These are phyloP conservation scores for Suillus cothurnatus DNA, from an alignment of 768 basidiomycete genomes.

Conservation along the genomic window DNA sequence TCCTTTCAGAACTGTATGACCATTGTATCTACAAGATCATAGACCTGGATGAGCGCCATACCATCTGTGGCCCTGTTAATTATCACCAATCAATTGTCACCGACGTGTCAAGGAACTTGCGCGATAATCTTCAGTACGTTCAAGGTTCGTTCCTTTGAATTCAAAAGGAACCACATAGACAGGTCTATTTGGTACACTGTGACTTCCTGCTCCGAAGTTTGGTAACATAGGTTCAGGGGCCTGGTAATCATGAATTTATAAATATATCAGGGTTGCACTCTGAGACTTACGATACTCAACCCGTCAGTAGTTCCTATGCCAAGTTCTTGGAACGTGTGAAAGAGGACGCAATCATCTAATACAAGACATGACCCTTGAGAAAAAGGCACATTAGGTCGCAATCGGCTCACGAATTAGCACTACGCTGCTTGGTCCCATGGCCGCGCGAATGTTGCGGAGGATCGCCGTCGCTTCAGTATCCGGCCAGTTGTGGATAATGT, in stretches of 20 bases:
- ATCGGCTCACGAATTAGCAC: conserved; percentile 36
- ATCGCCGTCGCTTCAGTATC: conserved; percentile 34
- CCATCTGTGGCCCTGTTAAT: conserved; percentile 20
- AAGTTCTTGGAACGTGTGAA: conserved; percentile 14
- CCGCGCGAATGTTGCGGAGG: conserved; percentile 29
- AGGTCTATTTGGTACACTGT: conserved; percentile 46
- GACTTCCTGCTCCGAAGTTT: conserved; percentile 47
- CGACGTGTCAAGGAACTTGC: neutral
- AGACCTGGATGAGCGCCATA: conserved; percentile 24
- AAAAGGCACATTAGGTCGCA: too few species aligned
- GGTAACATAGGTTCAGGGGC: conserved; percentile 50
- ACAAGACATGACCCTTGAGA: neutral
- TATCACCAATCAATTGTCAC: neutral
- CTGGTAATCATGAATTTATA: conserved; percentile 17
- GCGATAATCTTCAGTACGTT: conserved; percentile 27
- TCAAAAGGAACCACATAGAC: conserved; percentile 46
- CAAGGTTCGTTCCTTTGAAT: conserved; percentile 46
- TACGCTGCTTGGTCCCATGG: conserved; percentile 31
- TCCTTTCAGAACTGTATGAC: conserved; percentile 28
- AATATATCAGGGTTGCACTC: neutral
- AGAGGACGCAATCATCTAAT: conserved; percentile 26
- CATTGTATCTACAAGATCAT: conserved; percentile 28
- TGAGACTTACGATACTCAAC: neutral
- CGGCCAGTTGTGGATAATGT: conserved; percentile 40
- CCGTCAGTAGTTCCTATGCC: neutral